Evolutionary conservation across 176 grass and related monocot genomes (phyloP).

Genomic region (Bonia amplexicaulis): DNA sequence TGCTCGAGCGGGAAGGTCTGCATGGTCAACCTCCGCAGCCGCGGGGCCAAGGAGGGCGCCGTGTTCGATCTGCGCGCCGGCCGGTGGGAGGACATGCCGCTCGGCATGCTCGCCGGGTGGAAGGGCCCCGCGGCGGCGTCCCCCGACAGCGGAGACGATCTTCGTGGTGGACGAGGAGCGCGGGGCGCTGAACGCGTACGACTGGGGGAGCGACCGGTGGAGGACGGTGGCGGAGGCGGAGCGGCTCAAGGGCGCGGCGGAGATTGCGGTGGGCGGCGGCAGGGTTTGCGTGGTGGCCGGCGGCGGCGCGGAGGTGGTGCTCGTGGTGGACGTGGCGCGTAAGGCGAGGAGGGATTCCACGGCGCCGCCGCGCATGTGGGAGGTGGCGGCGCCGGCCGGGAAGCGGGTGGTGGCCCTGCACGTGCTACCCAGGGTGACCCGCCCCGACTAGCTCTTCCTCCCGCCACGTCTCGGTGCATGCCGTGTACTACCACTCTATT

Average conservation of each 20-base stretch:
- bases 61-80: conserved; percentile 46
- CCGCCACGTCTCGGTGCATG: conserved; percentile 4
- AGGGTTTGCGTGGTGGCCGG: conserved; percentile 43
- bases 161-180: conserved; percentile 61
- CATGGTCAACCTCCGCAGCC: conserved; percentile 69
- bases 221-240: conserved; percentile 33
- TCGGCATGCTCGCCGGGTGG: conserved; percentile 70
- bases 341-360: neutral
- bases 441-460: conserved; percentile 12
- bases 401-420: conserved; percentile 62
- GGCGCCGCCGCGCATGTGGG: conserved; percentile 35
- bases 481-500: neutral
- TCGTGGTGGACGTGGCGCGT: conserved; percentile 38
- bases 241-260: conserved; percentile 48
- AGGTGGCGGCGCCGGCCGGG: conserved; percentile 57
- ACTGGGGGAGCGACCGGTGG: conserved; percentile 61
- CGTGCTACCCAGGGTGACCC: conserved; percentile 72
- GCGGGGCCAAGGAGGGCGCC: conserved; percentile 56
- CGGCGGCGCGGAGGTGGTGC: conserved; percentile 37
- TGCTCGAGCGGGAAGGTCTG: conserved; percentile 66
- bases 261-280: conserved; percentile 48
- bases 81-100: conserved; percentile 81
- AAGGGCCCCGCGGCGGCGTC: conserved; percentile 45
- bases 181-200: conserved; percentile 45
- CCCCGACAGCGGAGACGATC: neutral